Conservation (phyloP, 192 early-diverging fungal species). For the Coemansia sp. region DNA sequence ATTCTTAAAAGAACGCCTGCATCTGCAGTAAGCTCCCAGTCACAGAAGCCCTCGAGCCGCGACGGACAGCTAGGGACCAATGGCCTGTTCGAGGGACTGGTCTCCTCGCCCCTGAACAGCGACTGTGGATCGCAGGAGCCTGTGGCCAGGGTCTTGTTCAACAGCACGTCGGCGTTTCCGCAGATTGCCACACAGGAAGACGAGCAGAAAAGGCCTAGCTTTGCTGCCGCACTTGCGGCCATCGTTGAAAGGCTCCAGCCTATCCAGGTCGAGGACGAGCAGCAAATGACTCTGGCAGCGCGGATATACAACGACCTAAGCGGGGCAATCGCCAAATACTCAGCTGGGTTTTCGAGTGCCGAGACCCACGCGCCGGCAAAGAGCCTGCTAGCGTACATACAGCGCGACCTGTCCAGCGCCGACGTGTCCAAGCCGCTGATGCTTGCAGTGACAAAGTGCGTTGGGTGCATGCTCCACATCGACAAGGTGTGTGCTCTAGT, state of each 20-base stretch:
- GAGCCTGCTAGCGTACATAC: slow-evolving; percentile 18
- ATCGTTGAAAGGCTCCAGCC: slow-evolving; percentile 7
- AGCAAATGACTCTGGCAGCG: not conserved
- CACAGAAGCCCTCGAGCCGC: not conserved
- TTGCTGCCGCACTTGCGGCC: slow-evolving; percentile 12
- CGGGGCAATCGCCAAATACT: slow-evolving; percentile 10
- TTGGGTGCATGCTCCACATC: slow-evolving; percentile 32
- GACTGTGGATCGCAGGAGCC: not conserved
- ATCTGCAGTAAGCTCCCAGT: not conserved
- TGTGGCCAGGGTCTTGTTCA: slow-evolving; percentile 10
- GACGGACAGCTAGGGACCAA: slow-evolving; percentile 14
- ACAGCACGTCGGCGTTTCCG: not conserved
- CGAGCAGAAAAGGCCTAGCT: not conserved
- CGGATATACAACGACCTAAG: slow-evolving; percentile 28
- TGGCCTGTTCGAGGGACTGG: not conserved
- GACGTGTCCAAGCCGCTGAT: slow-evolving; percentile 3
- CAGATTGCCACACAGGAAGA: not conserved
- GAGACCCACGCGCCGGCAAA: not conserved
- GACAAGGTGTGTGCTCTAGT: slow-evolving; percentile 10
- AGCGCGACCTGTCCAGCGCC: slow-evolving; percentile 18
- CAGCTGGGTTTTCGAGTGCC: not conserved
- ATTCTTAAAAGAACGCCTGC: no score
- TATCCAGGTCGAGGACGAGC: not conserved
- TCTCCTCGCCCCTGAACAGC: not conserved
- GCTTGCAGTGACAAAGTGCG: slow-evolving; percentile 29